phyloP scores from a whole-genome alignment of 108 stramenopile species.

The Fragilariopsis cylindrus region DNA sequence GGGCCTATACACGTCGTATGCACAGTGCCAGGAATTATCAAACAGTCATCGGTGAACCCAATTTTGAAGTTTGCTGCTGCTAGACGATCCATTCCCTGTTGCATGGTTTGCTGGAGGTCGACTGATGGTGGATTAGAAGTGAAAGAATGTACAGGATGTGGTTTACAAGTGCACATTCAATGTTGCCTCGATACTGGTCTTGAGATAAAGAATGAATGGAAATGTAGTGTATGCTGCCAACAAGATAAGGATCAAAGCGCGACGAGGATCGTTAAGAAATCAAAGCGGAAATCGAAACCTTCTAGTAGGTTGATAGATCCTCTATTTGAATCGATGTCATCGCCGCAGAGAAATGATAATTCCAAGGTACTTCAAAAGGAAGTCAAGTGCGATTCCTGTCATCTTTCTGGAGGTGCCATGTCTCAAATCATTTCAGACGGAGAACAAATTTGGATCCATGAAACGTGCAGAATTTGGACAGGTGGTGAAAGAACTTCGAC shows the following conservation, averaged over 20 bases:
- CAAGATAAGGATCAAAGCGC: background rate
- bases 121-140: conserved; percentile 37
- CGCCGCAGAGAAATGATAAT: conserved; percentile 14
- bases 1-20: conserved; percentile 56
- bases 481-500: background rate
- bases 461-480: conserved; percentile 72
- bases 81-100: conserved; percentile 16
- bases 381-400: conserved; percentile 49
- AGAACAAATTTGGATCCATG: conserved; percentile 52
- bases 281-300: conserved; percentile 19
- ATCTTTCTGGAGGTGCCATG: conserved; percentile 71
- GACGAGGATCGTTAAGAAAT: conserved; percentile 16
- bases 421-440: conserved; percentile 29
- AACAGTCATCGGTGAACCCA: conserved; percentile 28
- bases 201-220: conserved; percentile 10
- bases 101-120: conserved; percentile 67
- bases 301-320: conserved; percentile 20
- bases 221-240: conserved; percentile 22
- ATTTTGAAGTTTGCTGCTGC: conserved; percentile 26
- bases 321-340: conserved; percentile 22
- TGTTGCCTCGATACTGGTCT: conserved; percentile 41
- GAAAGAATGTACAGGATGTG: conserved; percentile 50
- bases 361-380: background rate
- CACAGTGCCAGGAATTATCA: conserved; percentile 53
- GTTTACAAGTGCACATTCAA: conserved; percentile 46